phyloP scores from a whole-genome alignment of 73 alveolate species.

The Uronychia binucleata region DNA sequence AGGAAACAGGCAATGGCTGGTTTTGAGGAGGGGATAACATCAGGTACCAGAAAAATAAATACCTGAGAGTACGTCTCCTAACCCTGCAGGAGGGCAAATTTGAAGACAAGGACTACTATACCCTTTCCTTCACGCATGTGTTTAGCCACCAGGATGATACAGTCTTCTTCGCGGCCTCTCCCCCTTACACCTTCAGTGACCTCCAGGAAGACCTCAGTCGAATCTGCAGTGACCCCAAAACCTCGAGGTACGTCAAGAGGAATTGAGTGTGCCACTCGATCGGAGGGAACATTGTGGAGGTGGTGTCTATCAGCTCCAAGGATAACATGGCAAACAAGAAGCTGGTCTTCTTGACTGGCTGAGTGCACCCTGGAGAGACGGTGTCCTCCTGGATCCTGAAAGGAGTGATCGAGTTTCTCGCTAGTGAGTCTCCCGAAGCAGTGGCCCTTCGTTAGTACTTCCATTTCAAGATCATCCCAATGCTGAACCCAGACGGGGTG shows the following conservation, averaged over 20 bases:
- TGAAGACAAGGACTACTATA: conserved; percentile 6
- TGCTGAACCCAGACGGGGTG: conserved; percentile 92
- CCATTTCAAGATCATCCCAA: conserved; percentile 80
- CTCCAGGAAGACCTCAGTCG: conserved; percentile 61
- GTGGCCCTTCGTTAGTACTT: conserved; percentile 73
- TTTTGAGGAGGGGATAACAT: conserved; percentile 17
- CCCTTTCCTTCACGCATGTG: neutral
- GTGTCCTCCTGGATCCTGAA: conserved; percentile 77
- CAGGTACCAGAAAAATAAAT: neutral
- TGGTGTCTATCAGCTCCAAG: conserved; percentile 54
- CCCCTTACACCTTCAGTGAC: conserved; percentile 83
- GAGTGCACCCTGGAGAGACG: conserved; percentile 90
- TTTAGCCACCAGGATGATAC: conserved; percentile 63
- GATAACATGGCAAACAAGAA: conserved; percentile 55
- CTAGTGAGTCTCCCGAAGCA: conserved; percentile 76
- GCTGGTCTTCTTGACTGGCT: conserved; percentile 72
- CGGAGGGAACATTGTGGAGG: conserved; percentile 78
- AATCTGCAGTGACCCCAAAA: conserved; percentile 29
- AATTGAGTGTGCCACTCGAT: conserved; percentile 68
- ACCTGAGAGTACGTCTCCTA: conserved; percentile 24
- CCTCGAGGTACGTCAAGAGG: conserved; percentile 11
- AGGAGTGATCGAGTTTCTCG: conserved; percentile 69
- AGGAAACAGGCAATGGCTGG: conserved; percentile 20
- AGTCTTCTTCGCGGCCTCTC: conserved; percentile 77
- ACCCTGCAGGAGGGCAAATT: conserved; percentile 28